A percentile compares a stretch with the other conserved stretches of the same genome.
phyloP scores from a whole-genome alignment of 192 early-diverging fungal genomes.

The Linnemannia schmuckeri region DNA sequence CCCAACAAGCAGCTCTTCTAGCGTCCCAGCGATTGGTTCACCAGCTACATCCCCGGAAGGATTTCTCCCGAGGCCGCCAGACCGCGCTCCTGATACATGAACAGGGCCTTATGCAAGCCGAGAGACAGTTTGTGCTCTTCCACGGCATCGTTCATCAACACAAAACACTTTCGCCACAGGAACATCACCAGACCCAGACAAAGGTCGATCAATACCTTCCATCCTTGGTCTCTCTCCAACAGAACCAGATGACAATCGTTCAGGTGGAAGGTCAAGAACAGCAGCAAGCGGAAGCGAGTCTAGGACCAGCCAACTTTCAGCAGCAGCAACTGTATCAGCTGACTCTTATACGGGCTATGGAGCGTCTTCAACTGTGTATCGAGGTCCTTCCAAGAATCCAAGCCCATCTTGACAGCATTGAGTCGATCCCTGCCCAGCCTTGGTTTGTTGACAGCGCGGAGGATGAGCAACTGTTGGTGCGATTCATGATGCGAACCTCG shows the following conservation, averaged over 20 bases:
- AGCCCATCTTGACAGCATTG: background rate
- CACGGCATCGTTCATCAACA: background rate
- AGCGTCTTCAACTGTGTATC: background rate
- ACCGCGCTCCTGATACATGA: background rate
- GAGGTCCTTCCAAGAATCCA: background rate
- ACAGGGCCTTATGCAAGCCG: background rate
- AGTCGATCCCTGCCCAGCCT: background rate
- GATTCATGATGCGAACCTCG: background rate
- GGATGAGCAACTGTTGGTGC: background rate
- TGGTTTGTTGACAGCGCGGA: background rate
- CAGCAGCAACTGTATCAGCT: background rate
- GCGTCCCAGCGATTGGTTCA: background rate
- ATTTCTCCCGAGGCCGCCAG: background rate
- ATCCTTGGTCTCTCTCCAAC: background rate
- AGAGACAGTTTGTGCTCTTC: background rate
- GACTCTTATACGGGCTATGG: background rate
- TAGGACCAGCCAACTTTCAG: background rate
- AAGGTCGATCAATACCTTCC: background rate
- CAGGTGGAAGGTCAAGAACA: background rate
- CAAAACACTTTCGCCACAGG: background rate
- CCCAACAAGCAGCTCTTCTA: background rate
- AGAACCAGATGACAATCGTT: background rate
- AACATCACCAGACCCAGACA: background rate
- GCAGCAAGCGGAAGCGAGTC: background rate
- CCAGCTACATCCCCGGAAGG: background rate